Evolutionary conservation across 352 stramenopile genomes (phyloP), one percentile per base, ranked within the genome.

Genomic region (Globisporangium recalcitrans): DNA sequence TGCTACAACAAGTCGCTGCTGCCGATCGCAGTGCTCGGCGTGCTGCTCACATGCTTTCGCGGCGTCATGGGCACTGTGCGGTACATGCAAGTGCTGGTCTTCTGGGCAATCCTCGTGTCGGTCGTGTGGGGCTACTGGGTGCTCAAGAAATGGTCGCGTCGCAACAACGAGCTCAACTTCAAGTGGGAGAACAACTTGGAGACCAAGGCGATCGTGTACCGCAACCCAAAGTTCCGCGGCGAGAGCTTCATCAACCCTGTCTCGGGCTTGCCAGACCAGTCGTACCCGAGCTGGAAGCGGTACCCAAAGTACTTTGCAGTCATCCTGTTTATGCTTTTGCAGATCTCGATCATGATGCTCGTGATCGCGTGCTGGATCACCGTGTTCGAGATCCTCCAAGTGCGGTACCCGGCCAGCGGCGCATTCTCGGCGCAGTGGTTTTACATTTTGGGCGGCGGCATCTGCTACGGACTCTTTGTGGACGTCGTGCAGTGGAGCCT

Each of bases 301-400:
- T 85, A 86, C 64, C 82, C 82, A 10, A 89, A 86, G 60, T 90
- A 90, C 65, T 53, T 89, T n/a, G 58, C 80, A 0, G 73, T 77
- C 5, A 61, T 73, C 1, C 66, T 78, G 10, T 93, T 93, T 61
- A 90, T 93, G 80, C 5, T 91, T 11, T 58, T 90, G 59, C 84
- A 93, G 60, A 93, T 91, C 58, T 80, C 76, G 1, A 87, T 93
- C 63, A 93, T 93, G 84, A 90, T 93, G 80, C 66, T 88, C 32
- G 70, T 90, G 29, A 91, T 93, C 47, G 84, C 82, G 29, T 87
- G 80, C 70, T 93, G 84, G 84, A 91, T 93, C 63, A 89, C 84
- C 0, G 75, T 78, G 19, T 93, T 91, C 65, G 84, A 91, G 57
- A 74, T 87, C 21, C 51, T 93, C 4, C 82, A 91, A 65, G 80